Evolutionary conservation across 2,329 filamentous ascomycete species (phyloP), one percentile per base, ranked within the genome.

Genomic region (Daldinia sp.): DNA sequence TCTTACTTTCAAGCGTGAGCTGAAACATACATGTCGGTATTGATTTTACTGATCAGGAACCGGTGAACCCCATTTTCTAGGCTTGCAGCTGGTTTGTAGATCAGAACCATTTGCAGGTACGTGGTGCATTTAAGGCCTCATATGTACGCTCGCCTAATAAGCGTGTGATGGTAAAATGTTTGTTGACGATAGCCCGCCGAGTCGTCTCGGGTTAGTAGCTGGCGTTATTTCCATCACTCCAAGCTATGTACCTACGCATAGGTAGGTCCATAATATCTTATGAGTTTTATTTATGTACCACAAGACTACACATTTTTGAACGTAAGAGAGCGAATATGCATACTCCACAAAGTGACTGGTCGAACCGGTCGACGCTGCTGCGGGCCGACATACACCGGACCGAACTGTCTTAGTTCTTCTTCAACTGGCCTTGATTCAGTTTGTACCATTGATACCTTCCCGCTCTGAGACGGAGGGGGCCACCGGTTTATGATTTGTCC

Each of bases 11-110:
- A 13, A 21, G 30, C 23, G 30, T 50, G 29, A 47, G 53, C 57
- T 64, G 54, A 61, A 64, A 67, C 61, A 61, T 64, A 54, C 53
- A 61, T 58, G 45, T 52, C 51, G 39, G 50, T 62, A 62, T 59
- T 37, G 54, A 57, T 52, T 27, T 17, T 62, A 5, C 45, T 56
- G 25, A 32, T 19, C 29, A 23, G 32, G 6, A 10, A 55, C 52
- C 52, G 52, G 61, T 59, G 50, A 56, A 49, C 49, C 56, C 21
- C 63, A 55, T 50, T 60, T n/a, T 37, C 45, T 25, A 41, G 37
- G 59, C 17, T 27, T 19, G 43, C 21, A 30, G 51, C 29, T 3
- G 25, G 34, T 35, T 47, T 47, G 52, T 47, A 55, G 57, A 56
- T 61, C 58, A 41, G 49, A 35, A 17, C 52, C 23, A 4, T 21